phyloP scores from a whole-genome alignment of 257 asterid species.

The Plantago elongata region DNA sequence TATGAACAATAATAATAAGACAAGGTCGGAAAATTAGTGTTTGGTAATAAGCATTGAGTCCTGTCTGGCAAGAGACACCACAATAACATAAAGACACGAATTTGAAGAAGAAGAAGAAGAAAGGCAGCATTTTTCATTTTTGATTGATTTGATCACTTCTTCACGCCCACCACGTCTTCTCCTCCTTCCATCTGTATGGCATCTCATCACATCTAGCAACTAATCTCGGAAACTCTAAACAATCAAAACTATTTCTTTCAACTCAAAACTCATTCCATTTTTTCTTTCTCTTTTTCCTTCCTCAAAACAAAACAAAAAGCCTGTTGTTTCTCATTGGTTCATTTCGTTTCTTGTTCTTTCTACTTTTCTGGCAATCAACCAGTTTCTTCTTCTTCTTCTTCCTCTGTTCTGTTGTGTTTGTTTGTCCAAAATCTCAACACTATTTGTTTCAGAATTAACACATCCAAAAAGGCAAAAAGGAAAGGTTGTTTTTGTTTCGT shows the following conservation, averaged over 20 bases:
- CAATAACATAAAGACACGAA: neutral
- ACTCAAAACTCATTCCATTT: no score
- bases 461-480: slow-evolving; percentile 14
- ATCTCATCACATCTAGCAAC: slow-evolving; percentile 51
- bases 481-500: slow-evolving; percentile 6
- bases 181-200: slow-evolving; percentile 72
- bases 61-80: slow-evolving; percentile 17
- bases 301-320: neutral
- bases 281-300: slow-evolving; percentile 12
- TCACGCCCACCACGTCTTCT: slow-evolving; percentile 22
- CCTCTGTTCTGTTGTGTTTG: no score
- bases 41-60: neutral
- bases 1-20: no score
- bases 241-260: slow-evolving; percentile 18
- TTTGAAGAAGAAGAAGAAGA: slow-evolving; percentile 9
- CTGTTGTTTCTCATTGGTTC: slow-evolving; percentile 9
- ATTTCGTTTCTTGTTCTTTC: slow-evolving; percentile 14
- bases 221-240: slow-evolving; percentile 43
- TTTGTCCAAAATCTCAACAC: slow-evolving; percentile 2
- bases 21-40: no score
- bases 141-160: neutral
- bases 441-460: slow-evolving; percentile 6
- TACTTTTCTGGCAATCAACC: slow-evolving; percentile 31
- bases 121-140: no score
- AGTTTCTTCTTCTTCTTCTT: slow-evolving; percentile 10